These are phyloP conservation scores for Jamesozyma jinghongensis DNA, from an alignment of 805 yeast genomes.

Conservation along the genomic window DNA sequence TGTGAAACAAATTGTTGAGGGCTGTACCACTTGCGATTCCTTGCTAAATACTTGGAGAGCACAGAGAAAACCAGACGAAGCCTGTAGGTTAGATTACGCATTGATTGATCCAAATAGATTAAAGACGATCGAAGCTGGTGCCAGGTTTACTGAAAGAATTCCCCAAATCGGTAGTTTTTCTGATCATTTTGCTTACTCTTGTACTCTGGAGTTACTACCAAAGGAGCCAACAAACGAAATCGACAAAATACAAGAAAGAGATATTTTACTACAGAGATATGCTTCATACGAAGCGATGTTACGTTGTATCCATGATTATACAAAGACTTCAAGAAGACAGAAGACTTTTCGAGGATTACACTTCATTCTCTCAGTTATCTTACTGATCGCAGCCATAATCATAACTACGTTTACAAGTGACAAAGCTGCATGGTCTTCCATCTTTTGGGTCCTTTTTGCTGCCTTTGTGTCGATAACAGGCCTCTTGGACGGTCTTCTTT, in stretches of 20 bases:
- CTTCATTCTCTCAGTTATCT: slow-evolving; percentile 45
- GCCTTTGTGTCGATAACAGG: slow-evolving; percentile 57
- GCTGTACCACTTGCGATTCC: slow-evolving; percentile 89
- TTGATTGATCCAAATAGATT: slow-evolving; percentile 53
- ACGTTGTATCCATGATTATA: slow-evolving; percentile 38
- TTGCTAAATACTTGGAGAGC: slow-evolving; percentile 78
- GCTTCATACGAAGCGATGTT: slow-evolving; percentile 42
- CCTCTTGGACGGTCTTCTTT: slow-evolving; percentile 64
- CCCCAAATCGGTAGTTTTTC: slow-evolving; percentile 70
- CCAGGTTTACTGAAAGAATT: slow-evolving; percentile 61
- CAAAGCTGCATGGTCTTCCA: slow-evolving; percentile 50
- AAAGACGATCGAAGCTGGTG: slow-evolving; percentile 51
- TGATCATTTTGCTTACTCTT: slow-evolving; percentile 82
- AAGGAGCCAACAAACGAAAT: not conserved
- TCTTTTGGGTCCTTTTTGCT: slow-evolving; percentile 53
- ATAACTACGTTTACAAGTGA: slow-evolving; percentile 51
- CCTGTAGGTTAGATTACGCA: slow-evolving; percentile 86
- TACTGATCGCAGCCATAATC: slow-evolving; percentile 45
- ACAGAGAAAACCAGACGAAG: slow-evolving; percentile 42
- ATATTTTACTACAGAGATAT: slow-evolving; percentile 10
- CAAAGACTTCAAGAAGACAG: slow-evolving; percentile 50
- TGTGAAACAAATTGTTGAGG: slow-evolving; percentile 52
- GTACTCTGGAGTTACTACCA: slow-evolving; percentile 31
- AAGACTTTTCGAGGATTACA: slow-evolving; percentile 56
- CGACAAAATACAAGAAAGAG: not conserved